phyloP scores from a whole-genome alignment of 1,284 basidiomycete genomes.

The Microbotryum silenes-acaulis region DNA sequence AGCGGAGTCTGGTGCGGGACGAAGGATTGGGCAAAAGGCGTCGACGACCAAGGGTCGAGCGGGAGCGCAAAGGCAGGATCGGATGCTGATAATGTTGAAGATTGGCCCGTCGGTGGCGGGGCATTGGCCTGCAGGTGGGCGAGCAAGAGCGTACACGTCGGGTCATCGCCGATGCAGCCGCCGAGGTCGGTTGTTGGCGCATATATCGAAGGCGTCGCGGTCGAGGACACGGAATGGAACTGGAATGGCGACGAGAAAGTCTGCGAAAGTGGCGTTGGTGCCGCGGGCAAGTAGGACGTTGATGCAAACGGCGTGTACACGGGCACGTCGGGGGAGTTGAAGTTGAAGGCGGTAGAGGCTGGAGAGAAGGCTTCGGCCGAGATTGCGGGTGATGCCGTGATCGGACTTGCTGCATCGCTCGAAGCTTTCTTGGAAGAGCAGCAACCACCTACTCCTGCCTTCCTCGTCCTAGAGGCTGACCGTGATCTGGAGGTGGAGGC shows the following conservation, averaged over 20 bases:
- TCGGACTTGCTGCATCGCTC: not conserved
- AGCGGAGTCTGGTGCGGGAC: not conserved
- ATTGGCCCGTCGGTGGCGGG: not conserved
- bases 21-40: not conserved
- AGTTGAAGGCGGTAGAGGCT: too few species aligned
- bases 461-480: not conserved
- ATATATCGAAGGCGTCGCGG: too few species aligned
- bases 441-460: not conserved
- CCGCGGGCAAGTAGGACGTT: too few species aligned
- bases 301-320: too few species aligned
- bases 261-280: too few species aligned
- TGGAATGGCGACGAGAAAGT: too few species aligned
- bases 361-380: not conserved
- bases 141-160: not conserved
- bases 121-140: not conserved
- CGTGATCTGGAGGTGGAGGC: not conserved
- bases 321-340: too few species aligned
- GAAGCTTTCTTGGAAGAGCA: not conserved
- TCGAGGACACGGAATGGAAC: too few species aligned
- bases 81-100: not conserved
- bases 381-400: not conserved
- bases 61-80: not conserved
- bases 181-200: not conserved
- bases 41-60: not conserved
- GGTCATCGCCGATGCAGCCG: not conserved